Evolutionary conservation across 257 asterid species (phyloP).

Genomic region (Forsythia viridissima): DNA sequence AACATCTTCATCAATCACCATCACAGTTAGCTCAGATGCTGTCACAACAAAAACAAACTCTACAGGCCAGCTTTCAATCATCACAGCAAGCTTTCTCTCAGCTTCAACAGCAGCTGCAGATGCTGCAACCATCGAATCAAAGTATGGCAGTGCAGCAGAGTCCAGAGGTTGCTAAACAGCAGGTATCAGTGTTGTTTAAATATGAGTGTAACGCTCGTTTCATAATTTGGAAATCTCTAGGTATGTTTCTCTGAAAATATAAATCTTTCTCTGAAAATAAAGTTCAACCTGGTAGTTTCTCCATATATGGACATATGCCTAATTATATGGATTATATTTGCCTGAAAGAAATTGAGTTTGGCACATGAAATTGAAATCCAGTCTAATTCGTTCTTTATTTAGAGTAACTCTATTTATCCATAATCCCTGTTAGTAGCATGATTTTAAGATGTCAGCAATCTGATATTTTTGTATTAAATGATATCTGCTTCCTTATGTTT

Average conservation of each 20-base stretch:
- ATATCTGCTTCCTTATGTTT: background rate
- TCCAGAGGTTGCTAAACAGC: conserved; percentile 55
- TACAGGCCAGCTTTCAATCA: conserved; percentile 90
- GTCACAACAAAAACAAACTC: conserved; percentile 85
- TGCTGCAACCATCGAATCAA: conserved; percentile 74
- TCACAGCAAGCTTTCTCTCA: conserved; percentile 83
- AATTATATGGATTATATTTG: background rate
- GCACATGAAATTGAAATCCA: conserved; percentile 4
- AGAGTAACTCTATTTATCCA: background rate
- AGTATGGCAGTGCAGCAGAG: conserved; percentile 57
- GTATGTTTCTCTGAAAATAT: no score
- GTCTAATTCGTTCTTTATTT: background rate
- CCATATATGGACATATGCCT: background rate
- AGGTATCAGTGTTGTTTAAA: conserved; percentile 42
- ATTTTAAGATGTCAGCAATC: conserved; percentile 1
- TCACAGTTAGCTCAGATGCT: conserved; percentile 90
- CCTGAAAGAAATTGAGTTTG: background rate
- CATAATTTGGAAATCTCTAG: no score
- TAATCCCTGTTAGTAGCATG: background rate
- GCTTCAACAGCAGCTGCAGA: conserved; percentile 90
- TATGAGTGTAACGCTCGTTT: background rate
- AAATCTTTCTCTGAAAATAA: background rate
- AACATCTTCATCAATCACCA: conserved; percentile 54
- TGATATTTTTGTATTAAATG: conserved; percentile 10
- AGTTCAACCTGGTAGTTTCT: background rate